phyloP scores from a whole-genome alignment of 164 flowering plant species.

The Santalum album region DNA sequence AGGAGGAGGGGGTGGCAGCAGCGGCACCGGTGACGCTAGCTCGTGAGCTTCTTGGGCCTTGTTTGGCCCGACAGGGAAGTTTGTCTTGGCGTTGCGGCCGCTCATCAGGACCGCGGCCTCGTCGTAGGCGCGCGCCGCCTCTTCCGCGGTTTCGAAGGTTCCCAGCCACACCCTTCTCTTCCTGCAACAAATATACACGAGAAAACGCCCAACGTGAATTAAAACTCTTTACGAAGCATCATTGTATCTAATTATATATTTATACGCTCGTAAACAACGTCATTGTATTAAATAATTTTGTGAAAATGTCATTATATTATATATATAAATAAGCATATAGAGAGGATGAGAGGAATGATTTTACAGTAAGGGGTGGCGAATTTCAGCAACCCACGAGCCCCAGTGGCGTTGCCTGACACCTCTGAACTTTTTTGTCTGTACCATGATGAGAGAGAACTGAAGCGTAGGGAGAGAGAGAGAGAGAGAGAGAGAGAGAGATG shows the following conservation, averaged over 20 bases:
- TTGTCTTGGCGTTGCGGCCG: conserved; percentile 38
- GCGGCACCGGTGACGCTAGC: neutral
- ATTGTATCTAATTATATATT: too few species aligned
- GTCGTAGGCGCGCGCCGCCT: conserved; percentile 25
- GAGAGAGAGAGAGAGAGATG: neutral
- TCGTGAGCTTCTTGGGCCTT: neutral
- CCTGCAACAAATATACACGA: conserved; percentile 5
- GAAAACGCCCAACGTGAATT: too few species aligned
- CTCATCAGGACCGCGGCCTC: conserved; percentile 35
- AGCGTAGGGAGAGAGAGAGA: neutral
- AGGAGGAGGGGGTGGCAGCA: neutral
- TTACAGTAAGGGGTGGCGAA: conserved; percentile 27
- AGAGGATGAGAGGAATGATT: neutral
- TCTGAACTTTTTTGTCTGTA: conserved; percentile 23
- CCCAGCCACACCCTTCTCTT: conserved; percentile 30
- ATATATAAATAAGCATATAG: neutral
- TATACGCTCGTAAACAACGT: too few species aligned
- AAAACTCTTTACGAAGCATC: too few species aligned
- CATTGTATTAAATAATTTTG: too few species aligned
- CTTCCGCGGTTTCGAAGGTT: conserved; percentile 27
- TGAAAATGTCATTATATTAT: neutral
- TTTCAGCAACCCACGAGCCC: conserved; percentile 32
- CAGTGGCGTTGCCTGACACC: conserved; percentile 32
- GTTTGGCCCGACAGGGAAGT: conserved; percentile 19
- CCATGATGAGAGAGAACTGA: conserved; percentile 6